Conservation (phyloP, 352 stramenopile species). For the Elongisporangium anandrum region DNA sequence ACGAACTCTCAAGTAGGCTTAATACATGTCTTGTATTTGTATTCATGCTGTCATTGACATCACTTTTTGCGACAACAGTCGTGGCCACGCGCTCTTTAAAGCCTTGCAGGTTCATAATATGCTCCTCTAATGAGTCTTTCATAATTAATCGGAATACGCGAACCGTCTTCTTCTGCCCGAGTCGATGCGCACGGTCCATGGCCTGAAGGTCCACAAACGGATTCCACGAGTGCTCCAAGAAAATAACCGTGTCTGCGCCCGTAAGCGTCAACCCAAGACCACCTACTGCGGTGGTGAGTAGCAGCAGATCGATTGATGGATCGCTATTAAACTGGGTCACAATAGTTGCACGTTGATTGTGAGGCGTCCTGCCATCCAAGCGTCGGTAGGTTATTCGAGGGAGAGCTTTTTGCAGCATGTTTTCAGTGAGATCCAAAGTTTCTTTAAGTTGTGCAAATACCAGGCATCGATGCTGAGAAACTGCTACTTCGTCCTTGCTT, state of each 20-base stretch:
- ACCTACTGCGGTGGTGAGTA: slow-evolving; percentile 95
- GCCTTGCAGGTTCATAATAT: slow-evolving; percentile 73
- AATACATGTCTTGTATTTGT: slow-evolving; percentile 63
- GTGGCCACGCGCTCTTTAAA: slow-evolving; percentile 77
- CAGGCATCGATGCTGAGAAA: slow-evolving; percentile 88
- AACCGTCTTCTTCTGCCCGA: slow-evolving; percentile 67
- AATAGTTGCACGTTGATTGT: slow-evolving; percentile 63
- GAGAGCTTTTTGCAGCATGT: slow-evolving; percentile 76
- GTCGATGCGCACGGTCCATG: slow-evolving; percentile 83
- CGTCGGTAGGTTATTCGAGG: slow-evolving; percentile 77
- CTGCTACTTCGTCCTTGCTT: slow-evolving; percentile 1
- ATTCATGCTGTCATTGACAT: slow-evolving; percentile 56
- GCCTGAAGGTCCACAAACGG: slow-evolving; percentile 94
- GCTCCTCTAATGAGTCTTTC: slow-evolving; percentile 65
- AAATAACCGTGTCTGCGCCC: slow-evolving; percentile 96
- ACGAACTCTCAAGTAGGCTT: slow-evolving; percentile 52
- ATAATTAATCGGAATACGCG: slow-evolving; percentile 80
- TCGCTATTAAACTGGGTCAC: slow-evolving; percentile 93
- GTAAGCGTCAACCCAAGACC: slow-evolving; percentile 96
- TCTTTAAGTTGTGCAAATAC: slow-evolving; percentile 95
- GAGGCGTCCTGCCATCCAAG: slow-evolving; percentile 90
- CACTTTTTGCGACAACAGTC: slow-evolving; percentile 49
- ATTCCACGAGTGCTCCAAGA: slow-evolving; percentile 98
- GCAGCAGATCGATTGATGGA: slow-evolving; percentile 88
- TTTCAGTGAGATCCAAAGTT: slow-evolving; percentile 92